Conservation (phyloP, 2,329 filamentous ascomycete species). For the Fusarium nelsonii region DNA sequence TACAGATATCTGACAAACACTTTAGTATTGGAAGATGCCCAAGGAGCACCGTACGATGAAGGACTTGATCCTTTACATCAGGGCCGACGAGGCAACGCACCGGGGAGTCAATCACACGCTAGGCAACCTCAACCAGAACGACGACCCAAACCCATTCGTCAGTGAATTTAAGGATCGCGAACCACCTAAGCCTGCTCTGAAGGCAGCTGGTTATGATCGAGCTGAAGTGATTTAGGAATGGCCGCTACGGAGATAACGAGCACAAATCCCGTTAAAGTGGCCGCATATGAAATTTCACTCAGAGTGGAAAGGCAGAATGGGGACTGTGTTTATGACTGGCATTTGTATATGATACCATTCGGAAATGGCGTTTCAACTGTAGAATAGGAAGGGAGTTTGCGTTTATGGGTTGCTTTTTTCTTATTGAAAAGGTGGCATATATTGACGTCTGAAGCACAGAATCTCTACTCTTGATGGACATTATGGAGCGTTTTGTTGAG, state of each 20-base stretch:
- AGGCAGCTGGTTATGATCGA: conserved; percentile 83
- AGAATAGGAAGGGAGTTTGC: neutral
- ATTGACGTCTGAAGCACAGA: conserved; percentile 3
- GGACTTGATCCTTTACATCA: conserved; percentile 88
- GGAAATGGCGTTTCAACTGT: conserved; percentile 14
- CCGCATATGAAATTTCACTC: no score
- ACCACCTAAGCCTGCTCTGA: conserved; percentile 73
- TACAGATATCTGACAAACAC: conserved; percentile 8
- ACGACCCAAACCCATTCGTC: conserved; percentile 93
- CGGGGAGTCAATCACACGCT: conserved; percentile 97
- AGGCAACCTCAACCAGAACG: conserved; percentile 84
- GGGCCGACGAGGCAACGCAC: conserved; percentile 90
- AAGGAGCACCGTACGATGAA: conserved; percentile 84
- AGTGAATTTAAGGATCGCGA: conserved; percentile 80
- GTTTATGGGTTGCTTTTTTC: neutral
- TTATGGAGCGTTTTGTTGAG: neutral
- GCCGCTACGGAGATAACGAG: neutral
- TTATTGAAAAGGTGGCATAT: neutral
- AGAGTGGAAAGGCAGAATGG: neutral
- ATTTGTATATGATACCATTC: conserved; percentile 28
- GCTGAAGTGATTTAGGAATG: conserved; percentile 75
- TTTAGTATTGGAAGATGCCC: conserved; percentile 90
- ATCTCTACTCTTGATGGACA: conserved; percentile 32
- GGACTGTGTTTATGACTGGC: neutral
- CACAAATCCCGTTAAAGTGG: neutral